A percentile compares a stretch with the other conserved stretches of the same genome.
phyloP scores from a whole-genome alignment of 1,284 basidiomycete species.

The Ganoderma meredithae region DNA sequence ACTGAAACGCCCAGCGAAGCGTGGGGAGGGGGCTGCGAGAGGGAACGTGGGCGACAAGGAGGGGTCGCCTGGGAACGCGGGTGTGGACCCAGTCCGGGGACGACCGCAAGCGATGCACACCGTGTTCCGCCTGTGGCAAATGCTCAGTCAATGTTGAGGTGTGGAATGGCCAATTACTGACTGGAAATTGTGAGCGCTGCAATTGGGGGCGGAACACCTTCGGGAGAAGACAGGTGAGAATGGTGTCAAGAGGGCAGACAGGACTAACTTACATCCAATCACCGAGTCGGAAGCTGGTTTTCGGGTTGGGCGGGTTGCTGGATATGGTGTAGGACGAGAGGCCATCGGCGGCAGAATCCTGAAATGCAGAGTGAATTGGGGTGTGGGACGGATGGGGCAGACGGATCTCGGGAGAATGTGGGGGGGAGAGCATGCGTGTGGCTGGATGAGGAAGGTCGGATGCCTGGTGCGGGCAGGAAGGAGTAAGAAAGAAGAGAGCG shows the following conservation, averaged over 20 bases:
- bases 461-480: neutral
- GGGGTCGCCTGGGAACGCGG: constrained; percentile 25
- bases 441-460: constrained; percentile 12
- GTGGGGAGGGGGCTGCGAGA: constrained; percentile 34
- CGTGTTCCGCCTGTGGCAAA: constrained; percentile 70
- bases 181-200: constrained; percentile 80
- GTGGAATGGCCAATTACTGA: constrained; percentile 45
- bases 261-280: constrained; percentile 77
- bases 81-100: constrained; percentile 51
- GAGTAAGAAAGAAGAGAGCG: neutral
- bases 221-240: constrained; percentile 15
- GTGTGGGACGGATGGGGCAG: constrained; percentile 12
- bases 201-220: constrained; percentile 67
- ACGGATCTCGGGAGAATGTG: constrained; percentile 16
- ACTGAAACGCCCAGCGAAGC: constrained; percentile 33
- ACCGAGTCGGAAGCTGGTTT: constrained; percentile 71
- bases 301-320: constrained; percentile 79
- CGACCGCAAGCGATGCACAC: constrained; percentile 77
- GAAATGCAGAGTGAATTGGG: constrained; percentile 5
- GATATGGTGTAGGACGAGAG: constrained; percentile 62
- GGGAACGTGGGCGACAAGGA: constrained; percentile 27
- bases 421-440: constrained; percentile 2
- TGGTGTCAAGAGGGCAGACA: neutral
- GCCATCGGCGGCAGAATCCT: constrained; percentile 6
- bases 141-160: constrained; percentile 42